phyloP scores from a whole-genome alignment of 179 eudicot genomes.

The Beta macrorhiza region DNA sequence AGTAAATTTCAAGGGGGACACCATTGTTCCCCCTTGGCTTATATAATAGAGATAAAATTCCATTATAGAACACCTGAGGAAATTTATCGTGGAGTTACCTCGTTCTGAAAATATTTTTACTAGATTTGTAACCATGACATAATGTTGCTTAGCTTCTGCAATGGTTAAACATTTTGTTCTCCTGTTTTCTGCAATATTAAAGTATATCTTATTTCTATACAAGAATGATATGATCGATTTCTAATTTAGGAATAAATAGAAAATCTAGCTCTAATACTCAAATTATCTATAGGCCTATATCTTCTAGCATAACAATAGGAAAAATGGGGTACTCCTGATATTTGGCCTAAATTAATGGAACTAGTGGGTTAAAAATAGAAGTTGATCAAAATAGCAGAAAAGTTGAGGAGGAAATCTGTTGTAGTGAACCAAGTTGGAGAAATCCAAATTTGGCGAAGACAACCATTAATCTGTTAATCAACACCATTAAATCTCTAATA shows the following conservation, averaged over 20 bases:
- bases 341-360: not conserved
- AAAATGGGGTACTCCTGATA: not conserved
- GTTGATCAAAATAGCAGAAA: conserved; percentile 26
- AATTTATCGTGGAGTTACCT: too few species aligned
- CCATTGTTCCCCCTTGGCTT: too few species aligned
- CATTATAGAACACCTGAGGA: too few species aligned
- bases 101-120: too few species aligned
- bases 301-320: not conserved
- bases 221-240: not conserved
- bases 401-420: conserved; percentile 11
- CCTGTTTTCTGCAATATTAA: not conserved
- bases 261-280: conserved; percentile 3
- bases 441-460: conserved; percentile 24
- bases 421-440: not conserved
- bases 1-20: too few species aligned
- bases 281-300: not conserved
- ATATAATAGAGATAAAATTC: too few species aligned
- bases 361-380: not conserved
- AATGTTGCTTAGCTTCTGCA: too few species aligned
- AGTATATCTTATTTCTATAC: too few species aligned
- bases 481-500: conserved; percentile 13
- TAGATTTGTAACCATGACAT: too few species aligned
- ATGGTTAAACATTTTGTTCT: not conserved
- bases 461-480: conserved; percentile 10
- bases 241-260: not conserved